Conservation (phyloP, 768 basidiomycete genomes). For the Hysterangium stoloniferum region DNA sequence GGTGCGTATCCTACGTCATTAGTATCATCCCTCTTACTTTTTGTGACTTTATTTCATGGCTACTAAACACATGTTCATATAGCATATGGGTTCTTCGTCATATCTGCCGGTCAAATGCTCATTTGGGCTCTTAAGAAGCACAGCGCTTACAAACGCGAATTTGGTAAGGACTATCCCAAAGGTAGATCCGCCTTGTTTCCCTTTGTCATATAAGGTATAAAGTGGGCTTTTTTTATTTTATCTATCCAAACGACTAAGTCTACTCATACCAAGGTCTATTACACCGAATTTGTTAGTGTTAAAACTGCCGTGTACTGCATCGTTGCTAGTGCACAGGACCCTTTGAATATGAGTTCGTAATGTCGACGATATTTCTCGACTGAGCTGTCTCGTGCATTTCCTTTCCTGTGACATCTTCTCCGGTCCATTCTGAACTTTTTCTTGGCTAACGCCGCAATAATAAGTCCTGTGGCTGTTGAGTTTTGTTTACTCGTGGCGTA, state of each 20-base stretch:
- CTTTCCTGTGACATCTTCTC: no score
- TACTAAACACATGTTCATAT: neutral
- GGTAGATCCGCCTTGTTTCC: constrained; percentile 75
- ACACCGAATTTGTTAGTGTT: neutral
- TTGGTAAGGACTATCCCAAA: constrained; percentile 76
- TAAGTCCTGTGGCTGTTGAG: no score
- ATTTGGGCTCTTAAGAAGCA: constrained; percentile 93
- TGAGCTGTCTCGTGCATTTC: no score
- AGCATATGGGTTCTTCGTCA: constrained; percentile 60
- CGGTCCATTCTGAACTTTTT: no score
- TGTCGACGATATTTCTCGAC: no score
- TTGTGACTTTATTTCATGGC: neutral
- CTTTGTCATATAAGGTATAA: constrained; percentile 40
- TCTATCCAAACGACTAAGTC: neutral
- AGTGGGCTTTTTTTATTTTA: neutral
- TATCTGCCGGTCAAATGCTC: constrained; percentile 62
- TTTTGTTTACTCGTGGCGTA: no score
- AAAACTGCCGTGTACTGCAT: no score
- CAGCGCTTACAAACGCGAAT: constrained; percentile 82
- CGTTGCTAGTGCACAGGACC: no score
- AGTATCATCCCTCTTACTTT: neutral
- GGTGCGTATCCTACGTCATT: constrained; percentile 38
- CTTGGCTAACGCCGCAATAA: no score
- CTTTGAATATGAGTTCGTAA: no score
- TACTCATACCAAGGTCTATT: neutral